Evolutionary conservation across 495 filamentous ascomycete species (phyloP), one percentile per base, ranked within the genome.

Genomic region (Pseudomonodictys pantanalensis): DNA sequence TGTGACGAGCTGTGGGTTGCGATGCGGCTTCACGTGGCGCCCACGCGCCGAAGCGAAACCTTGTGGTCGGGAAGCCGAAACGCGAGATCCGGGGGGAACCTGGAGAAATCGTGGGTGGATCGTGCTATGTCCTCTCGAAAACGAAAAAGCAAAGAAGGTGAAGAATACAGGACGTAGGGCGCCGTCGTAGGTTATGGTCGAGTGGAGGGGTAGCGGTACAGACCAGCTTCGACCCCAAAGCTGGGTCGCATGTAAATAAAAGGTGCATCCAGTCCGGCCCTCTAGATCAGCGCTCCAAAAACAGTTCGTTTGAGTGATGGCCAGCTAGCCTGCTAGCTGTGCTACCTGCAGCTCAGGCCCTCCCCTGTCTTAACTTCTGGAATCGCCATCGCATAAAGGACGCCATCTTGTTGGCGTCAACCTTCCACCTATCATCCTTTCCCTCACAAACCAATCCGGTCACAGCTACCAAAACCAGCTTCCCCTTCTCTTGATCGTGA

Each of bases 201-300:
- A n/a, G n/a, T n/a, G n/a, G n/a, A n/a, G n/a, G n/a, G n/a, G 12
- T n/a, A 18, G 15, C 38, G 38, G 3, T 3, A 41, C 4, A 12
- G 15, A 41, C 15, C 15, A 41, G 15, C 15, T 5, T 5, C 38
- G 15, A 38, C 24, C 58, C 52, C 42, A 56, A 35, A 8, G 58
- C 22, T 56, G 60, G 60, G 52, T 41, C 29, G 38, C 24, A 38
- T 52, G 42, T 57, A 57, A 56, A 63, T 63, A 63, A 51, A 42
- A 61, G 39, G 53, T n/a, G n/a, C 35, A 20, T 18, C 38, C 38
- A 5, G 38, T 18, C 38, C 12, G 12, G 38, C 15, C 20, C 38
- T 12, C 15, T 41, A 5, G 38, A 41, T n/a, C n/a, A 41, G 4
- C 38, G 4, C 12, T 41, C 38, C 38, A 18, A 41, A 39, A 17